These are phyloP conservation scores for Cicer yamashitae DNA, from an alignment of 306 rosid genomes.

Conservation along the genomic window DNA sequence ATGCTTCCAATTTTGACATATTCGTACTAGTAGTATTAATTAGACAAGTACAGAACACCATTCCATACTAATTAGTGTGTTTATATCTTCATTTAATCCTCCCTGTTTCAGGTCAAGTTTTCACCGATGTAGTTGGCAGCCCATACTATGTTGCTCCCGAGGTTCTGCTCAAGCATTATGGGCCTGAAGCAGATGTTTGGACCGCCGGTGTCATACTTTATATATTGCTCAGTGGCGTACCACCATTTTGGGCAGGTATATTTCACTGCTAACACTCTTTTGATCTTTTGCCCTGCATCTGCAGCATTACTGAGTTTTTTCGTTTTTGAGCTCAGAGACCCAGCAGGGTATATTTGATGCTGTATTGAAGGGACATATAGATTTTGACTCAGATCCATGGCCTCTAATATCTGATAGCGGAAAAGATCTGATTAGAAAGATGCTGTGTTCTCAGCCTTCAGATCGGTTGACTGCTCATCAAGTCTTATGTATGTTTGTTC, in stretches of 20 bases:
- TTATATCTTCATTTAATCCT: slow-evolving; percentile 40
- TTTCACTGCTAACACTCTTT: slow-evolving; percentile 36
- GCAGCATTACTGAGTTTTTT: slow-evolving; percentile 43
- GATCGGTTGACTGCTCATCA: slow-evolving; percentile 90
- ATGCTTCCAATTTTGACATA: not conserved
- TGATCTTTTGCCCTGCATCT: slow-evolving; percentile 35
- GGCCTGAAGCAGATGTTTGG: slow-evolving; percentile 96
- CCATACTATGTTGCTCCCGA: slow-evolving; percentile 98
- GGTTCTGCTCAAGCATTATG: slow-evolving; percentile 95
- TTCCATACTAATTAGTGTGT: slow-evolving; percentile 31
- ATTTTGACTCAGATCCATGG: slow-evolving; percentile 96
- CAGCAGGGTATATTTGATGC: slow-evolving; percentile 98
- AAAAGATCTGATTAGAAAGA: slow-evolving; percentile 82
- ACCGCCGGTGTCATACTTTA: slow-evolving; percentile 93
- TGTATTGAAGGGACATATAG: slow-evolving; percentile 90
- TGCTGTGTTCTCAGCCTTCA: slow-evolving; percentile 81
- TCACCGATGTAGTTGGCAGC: slow-evolving; percentile 97
- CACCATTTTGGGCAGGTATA: slow-evolving; percentile 96
- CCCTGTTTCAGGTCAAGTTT: slow-evolving; percentile 71
- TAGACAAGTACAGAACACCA: too few species aligned
- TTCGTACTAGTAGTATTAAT: not conserved
- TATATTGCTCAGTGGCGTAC: slow-evolving; percentile 91
- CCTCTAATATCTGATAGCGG: slow-evolving; percentile 85
- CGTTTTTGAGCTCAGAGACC: slow-evolving; percentile 74
- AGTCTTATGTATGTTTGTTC: slow-evolving; percentile 78